Evolutionary conservation across 495 filamentous ascomycete species (phyloP), one percentile per base, ranked within the genome.

Genomic region (Achaetomiella virescens): DNA sequence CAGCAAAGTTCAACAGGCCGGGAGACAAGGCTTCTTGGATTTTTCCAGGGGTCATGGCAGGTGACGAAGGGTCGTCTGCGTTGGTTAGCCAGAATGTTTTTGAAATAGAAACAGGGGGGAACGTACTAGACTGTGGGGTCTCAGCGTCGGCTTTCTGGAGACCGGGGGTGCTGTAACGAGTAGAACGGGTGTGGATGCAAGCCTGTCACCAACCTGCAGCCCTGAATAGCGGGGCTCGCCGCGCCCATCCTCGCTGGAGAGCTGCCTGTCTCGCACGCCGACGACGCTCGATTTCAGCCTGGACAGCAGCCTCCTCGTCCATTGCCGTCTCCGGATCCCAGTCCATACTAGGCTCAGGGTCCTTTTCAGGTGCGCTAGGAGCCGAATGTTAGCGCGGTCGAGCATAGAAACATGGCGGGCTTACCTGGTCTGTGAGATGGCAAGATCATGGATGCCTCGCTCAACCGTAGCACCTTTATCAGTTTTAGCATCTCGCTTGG

Each of bases 251-350:
- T 61, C 90, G 61, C 42, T 66, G 89, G 66, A 88, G 84, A 61
- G 95, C 88, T 24, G 89, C 91, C 73, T 96, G 91, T 59, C 93
- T 85, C 43, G 86, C 82, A 60, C 86, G 90, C 11, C 90, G 86
- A 48, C 92, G 87, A 65, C 92, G 87, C 68, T 95, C 89, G 60
- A 95, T 84, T 61, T 90, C 78, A 49, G 84, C 80, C 52, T 84
- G 58, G 17, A 61, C 63, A 14, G 50, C 59, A 12, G 64, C 66
- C 48, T 68, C 86, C 76, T 95, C 87, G 64, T 95, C 86, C 56
- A 89, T 62, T 27, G 79, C 74, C 61, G 81, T 77, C 27, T 76
- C 72, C 29, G 75, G 75, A 61, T 77, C 72, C 59, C 67, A 72
- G 48, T 73, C 67, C 25, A 63, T 56, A 27, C 73, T 70, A 1